A percentile compares a stretch with the other conserved stretches of the same genome.
phyloP scores from a whole-genome alignment of 805 yeast species.

The Pichia paraexigua region DNA sequence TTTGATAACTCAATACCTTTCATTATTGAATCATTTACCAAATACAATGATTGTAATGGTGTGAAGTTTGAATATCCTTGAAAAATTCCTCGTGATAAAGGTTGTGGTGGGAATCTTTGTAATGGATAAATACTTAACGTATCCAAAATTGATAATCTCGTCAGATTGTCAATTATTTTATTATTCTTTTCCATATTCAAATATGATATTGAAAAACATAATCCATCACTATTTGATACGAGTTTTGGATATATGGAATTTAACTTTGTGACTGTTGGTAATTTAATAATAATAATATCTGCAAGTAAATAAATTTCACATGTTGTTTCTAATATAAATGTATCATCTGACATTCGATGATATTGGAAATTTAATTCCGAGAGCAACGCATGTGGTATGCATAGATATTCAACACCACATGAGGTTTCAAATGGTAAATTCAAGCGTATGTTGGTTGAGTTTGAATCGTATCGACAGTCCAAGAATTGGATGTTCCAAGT shows the following conservation, averaged over 20 bases:
- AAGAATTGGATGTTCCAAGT: conserved; percentile 14
- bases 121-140: conserved; percentile 13
- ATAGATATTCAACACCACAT: neutral
- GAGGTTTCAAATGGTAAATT: neutral
- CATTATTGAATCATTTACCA: conserved; percentile 19
- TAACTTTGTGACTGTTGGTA: conserved; percentile 8
- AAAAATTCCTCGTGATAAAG: conserved; percentile 14
- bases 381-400: conserved; percentile 7
- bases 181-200: conserved; percentile 14
- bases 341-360: neutral
- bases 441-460: neutral
- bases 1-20: conserved; percentile 11
- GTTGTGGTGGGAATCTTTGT: conserved; percentile 13
- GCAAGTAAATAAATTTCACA: conserved; percentile 22
- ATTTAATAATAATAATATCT: conserved; percentile 15
- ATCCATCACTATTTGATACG: conserved; percentile 1
- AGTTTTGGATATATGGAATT: neutral
- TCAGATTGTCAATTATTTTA: conserved; percentile 15
- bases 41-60: conserved; percentile 13
- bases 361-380: neutral
- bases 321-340: conserved; percentile 9
- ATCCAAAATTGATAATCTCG: conserved; percentile 4
- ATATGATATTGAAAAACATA: conserved; percentile 18
- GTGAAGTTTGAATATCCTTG: conserved; percentile 13
- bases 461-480: conserved; percentile 6